Conservation (phyloP, 371 early-diverging fungal genomes). For the Syncephalastrum sp. region DNA sequence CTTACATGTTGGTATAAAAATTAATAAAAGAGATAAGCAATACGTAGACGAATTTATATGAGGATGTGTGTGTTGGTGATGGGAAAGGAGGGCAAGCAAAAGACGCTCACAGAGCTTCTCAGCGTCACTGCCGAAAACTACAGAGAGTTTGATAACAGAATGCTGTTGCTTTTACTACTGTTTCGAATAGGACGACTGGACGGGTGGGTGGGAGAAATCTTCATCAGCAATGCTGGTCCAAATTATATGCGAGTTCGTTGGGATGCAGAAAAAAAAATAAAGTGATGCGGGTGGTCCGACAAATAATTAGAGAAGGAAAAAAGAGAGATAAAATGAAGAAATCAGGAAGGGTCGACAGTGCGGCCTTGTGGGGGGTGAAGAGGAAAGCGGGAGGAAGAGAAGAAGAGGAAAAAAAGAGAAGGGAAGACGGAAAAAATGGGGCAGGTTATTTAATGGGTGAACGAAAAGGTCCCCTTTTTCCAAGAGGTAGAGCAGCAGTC, state of each 20-base stretch:
- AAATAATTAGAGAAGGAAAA: conserved; percentile 1
- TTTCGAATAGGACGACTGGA: too few species aligned
- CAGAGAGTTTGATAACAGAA: too few species aligned
- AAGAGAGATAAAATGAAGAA: not conserved
- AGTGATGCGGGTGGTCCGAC: not conserved
- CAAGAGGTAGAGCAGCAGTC: not conserved
- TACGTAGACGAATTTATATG: conserved; percentile 1
- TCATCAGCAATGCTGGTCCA: too few species aligned
- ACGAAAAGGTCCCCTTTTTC: not conserved
- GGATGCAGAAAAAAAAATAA: conserved; percentile 1
- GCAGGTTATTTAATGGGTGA: not conserved
- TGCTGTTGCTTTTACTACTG: too few species aligned
- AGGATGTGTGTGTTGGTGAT: conserved; percentile 2
- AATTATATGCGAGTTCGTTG: conserved; percentile 5
- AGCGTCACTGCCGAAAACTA: too few species aligned
- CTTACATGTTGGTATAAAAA: not conserved
- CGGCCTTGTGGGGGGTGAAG: not conserved
- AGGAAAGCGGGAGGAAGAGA: conserved; percentile 2
- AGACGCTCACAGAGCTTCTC: too few species aligned
- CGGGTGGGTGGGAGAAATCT: not conserved
- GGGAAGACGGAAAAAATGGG: not conserved
- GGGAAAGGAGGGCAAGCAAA: too few species aligned
- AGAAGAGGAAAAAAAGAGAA: not conserved
- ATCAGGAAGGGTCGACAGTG: conserved; percentile 1
- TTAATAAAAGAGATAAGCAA: conserved; percentile 1